Evolutionary conservation across 73 alveolate species (phyloP).

Genomic region (Stentor roeselii): DNA sequence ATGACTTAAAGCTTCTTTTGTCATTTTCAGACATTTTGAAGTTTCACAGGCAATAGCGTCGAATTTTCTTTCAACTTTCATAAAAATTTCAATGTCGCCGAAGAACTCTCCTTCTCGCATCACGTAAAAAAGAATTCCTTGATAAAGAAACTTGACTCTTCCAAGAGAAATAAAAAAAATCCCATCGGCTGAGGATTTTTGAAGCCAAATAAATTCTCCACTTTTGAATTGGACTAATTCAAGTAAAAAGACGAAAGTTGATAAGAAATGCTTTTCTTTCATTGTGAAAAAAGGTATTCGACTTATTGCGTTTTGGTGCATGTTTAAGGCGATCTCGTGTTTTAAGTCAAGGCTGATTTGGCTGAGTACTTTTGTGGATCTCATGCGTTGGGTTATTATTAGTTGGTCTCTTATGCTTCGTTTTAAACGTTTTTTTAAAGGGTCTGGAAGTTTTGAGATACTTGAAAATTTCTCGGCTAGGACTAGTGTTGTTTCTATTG

Average conservation of each 20-base stretch:
- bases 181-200: conserved; percentile 22
- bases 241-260: conserved; percentile 34
- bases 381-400: conserved; percentile 28
- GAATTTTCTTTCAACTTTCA: conserved; percentile 11
- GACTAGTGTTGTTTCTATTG: conserved; percentile 32
- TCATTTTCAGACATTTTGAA: too few species aligned
- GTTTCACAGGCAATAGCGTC: neutral
- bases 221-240: conserved; percentile 33
- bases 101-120: neutral
- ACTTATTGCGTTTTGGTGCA: conserved; percentile 37
- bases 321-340: conserved; percentile 36
- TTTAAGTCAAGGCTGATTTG: conserved; percentile 40
- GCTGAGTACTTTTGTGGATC: conserved; percentile 31
- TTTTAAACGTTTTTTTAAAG: conserved; percentile 26
- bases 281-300: conserved; percentile 37
- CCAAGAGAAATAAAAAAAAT: conserved; percentile 51
- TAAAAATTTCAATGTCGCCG: conserved; percentile 20
- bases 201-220: conserved; percentile 28
- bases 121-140: neutral
- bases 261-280: conserved; percentile 37
- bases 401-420: conserved; percentile 31
- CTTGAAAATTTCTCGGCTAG: conserved; percentile 46
- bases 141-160: conserved; percentile 27
- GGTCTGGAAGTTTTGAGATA: conserved; percentile 32
- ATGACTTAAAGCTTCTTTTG: neutral